Base-by-base conservation (phyloP, 148 eudicot genomes). In the Heliosperma pusillum region DNA sequence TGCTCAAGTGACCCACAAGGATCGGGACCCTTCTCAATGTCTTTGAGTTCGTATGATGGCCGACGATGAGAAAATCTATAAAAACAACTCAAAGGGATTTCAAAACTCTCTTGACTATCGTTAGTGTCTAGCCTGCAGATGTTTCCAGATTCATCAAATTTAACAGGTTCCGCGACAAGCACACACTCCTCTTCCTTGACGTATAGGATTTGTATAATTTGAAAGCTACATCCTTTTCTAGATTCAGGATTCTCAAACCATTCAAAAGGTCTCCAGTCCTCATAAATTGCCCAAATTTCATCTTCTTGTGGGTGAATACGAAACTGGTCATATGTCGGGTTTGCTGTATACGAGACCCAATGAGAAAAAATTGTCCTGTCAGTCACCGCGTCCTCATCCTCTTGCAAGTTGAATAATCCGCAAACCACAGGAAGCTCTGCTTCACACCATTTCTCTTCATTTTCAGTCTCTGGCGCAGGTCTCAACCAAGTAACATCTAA, bases 251-350 rank as follows among this genome's bases (percentile, higher is more conserved):
- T 75, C 40, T 81, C 76, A 30, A 79, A 82, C 90, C 90, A 87
- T 42, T 79, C 83, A 47, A 84, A 83, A 13, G 87, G 87, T 56
- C 73, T 78, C 87, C 87, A 87, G 60, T 83, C 77, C 63, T 85
- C 83, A 70, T 85, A 89, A 11, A 87, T 64, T 61, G 92, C 92
- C 92, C 92, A 89, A 74, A 89, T 78, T 64, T 89, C 92, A 73
- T 85, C 81, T 82, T 80, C 77, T 64, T 75, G 88, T 21, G 92
- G 92, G 75, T 77, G 81, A 65, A 89, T 82, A 76, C 74, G 81
- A 52, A 85, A 82, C 69, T 85, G 77, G 26, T 89, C 87, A 52
- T 74, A 68, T 19, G 84, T 87, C 21, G 78, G 81, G 50, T 53
- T 76, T 63, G 79, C 72, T 57, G 85, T 66, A 40, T 79, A 75